A percentile compares a stretch with the other conserved stretches of the same genome.
These are phyloP conservation scores for Umbelopsis sp. DNA, from an alignment of 192 early-diverging fungal species.

Conservation along the genomic window DNA sequence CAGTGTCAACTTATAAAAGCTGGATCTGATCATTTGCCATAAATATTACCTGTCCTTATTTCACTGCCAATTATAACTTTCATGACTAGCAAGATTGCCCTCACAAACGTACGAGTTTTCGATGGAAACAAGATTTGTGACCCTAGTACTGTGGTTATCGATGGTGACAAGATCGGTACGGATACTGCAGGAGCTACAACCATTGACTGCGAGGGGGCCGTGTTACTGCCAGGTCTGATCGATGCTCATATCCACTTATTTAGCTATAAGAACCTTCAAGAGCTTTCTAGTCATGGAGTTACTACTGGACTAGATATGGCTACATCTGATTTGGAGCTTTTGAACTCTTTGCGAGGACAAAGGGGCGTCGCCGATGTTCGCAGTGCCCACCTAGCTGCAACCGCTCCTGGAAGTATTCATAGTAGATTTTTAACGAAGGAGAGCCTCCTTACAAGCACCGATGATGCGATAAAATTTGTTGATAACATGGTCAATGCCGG, in stretches of 20 bases:
- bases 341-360: neutral
- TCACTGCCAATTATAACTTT: too few species aligned
- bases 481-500: neutral
- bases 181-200: neutral
- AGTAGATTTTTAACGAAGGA: conserved; percentile 7
- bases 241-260: conserved; percentile 16
- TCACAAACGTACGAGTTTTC: conserved; percentile 18
- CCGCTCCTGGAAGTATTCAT: neutral
- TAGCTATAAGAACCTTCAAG: neutral
- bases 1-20: too few species aligned
- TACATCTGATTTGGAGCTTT: neutral
- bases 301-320: conserved; percentile 20
- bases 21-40: too few species aligned
- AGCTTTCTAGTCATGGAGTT: neutral
- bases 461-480: conserved; percentile 1
- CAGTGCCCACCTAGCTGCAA: neutral
- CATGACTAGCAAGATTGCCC: neutral
- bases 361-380: conserved; percentile 2
- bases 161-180: neutral
- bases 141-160: neutral
- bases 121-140: conserved; percentile 6
- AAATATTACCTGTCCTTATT: too few species aligned
- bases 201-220: neutral
- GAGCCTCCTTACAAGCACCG: neutral
- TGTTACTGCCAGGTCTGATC: conserved; percentile 18